Evolutionary conservation across 352 stramenopile genomes (phyloP).

Genomic region (Phytophthora chlamydospora): DNA sequence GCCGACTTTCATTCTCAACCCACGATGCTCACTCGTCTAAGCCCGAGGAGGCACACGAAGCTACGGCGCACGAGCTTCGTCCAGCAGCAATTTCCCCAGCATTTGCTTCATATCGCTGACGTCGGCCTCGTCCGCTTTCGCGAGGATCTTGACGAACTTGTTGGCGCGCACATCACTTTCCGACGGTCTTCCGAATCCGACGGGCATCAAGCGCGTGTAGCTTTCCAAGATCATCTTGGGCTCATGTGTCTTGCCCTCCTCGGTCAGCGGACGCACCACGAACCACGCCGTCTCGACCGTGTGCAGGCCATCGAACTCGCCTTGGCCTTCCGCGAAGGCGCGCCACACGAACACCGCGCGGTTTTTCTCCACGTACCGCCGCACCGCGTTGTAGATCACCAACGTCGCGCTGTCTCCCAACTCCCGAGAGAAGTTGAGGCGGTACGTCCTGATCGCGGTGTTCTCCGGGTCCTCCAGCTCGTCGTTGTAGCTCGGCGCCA

Average conservation of each 20-base stretch:
- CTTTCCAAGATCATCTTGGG: constrained; percentile 27
- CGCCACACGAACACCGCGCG: constrained; percentile 65
- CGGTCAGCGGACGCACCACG: constrained; percentile 17
- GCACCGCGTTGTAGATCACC: constrained; percentile 39
- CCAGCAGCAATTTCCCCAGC: constrained; percentile 25
- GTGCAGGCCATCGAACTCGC: constrained; percentile 42
- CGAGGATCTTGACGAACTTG: constrained; percentile 26
- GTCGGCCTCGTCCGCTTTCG: constrained; percentile 29
- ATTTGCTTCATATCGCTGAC: constrained; percentile 38
- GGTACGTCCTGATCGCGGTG: constrained; percentile 20
- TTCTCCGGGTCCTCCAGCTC: constrained; percentile 28
- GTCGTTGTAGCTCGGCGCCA: constrained; percentile 24
- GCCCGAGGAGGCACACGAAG: too few species aligned
- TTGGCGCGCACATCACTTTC: constrained; percentile 17
- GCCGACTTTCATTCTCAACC: too few species aligned
- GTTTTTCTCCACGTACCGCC: constrained; percentile 43
- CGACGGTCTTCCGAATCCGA: constrained; percentile 26
- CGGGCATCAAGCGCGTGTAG: constrained; percentile 21
- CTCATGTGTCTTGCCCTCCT: not conserved
- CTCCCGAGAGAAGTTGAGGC: constrained; percentile 20
- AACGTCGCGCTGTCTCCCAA: constrained; percentile 16
- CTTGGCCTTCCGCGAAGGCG: constrained; percentile 39
- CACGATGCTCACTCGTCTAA: too few species aligned
- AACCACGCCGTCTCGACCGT: constrained; percentile 65
- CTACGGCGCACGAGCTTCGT: constrained; percentile 5